Conservation (phyloP, 345 rosid genomes). For the Salix koriyanagi region DNA sequence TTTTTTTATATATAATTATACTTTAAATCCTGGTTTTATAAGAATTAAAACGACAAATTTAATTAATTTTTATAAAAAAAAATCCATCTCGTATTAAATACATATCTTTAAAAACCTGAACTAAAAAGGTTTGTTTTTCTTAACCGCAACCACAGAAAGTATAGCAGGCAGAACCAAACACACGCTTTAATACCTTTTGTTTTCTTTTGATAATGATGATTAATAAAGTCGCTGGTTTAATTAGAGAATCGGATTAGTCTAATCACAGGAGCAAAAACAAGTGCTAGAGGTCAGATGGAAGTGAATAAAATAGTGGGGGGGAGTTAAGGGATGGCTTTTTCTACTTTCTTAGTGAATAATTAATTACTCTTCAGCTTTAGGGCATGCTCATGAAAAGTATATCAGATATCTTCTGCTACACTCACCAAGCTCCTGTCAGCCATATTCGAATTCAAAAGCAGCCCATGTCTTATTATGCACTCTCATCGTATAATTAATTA, state of each 20-base stretch:
- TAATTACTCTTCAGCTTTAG: not conserved
- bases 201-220: not conserved
- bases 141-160: too few relatives aligned
- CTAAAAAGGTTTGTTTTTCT: too few relatives aligned
- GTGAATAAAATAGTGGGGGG: not conserved
- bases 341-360: not conserved
- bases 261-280: not conserved
- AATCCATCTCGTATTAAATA: too few relatives aligned
- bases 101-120: too few relatives aligned
- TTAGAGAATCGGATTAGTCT: not conserved
- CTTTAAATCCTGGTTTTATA: too few relatives aligned
- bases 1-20: too few relatives aligned
- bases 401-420: not conserved
- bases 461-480: conserved; percentile 29
- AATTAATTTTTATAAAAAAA: too few relatives aligned
- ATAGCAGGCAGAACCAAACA: too few relatives aligned
- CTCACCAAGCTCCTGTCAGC: not conserved
- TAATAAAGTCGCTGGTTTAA: not conserved
- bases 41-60: too few relatives aligned
- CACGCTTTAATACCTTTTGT: too few relatives aligned
- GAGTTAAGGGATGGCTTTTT: not conserved
- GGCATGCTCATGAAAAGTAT: not conserved
- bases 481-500: not conserved
- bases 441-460: not conserved
- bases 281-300: not conserved